Evolutionary conservation across 306 rosid species (phyloP), one percentile per base, ranked within the genome.

Genomic region (Erythrophleum fordii): DNA sequence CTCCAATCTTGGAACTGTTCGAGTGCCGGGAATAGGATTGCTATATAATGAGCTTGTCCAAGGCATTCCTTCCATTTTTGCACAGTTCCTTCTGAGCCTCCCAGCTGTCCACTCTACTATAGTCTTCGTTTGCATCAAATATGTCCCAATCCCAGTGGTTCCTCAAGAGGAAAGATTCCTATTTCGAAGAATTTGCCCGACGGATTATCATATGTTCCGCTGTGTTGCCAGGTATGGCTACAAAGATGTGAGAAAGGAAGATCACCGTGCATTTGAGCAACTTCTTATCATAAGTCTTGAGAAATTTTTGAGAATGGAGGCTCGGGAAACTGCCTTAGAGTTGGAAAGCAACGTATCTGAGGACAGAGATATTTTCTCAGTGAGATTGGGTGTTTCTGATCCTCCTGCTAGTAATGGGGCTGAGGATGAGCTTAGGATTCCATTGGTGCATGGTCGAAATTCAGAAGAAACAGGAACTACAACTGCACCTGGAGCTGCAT

Each of bases 91-190:
- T 13, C 41, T 72, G 10, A 31, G 12, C 62, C 76, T 72, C 41
- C 76, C 62, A 1, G 76, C 76, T 31, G 14, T 51, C 14, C 76
- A 72, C 82, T 95, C 99, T 6, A 87, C 86, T 26, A 55, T 95
- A 69, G 88, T 95, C 51, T 91, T 95, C 35, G 99, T 95, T 55
- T 95, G 99, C 92, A 95, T 95, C 51, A 95, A 95, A 85, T 95
- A 93, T 84, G 91, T 95, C 26, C 99, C 99, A 0, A 48, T 95
- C 64, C 98, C 99, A 0, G 97, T 93, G 73, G 99, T 95, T 74
- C 98, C 94, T 70, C 99, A 93, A 87, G 98, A 91, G 86, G 97
- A 95, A 89, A 88, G 99, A 48, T 95, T 95, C 82, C 83, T 95
- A 16, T 95, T 95, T 55, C 86, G 98, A 76, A 86, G 99, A 87